Percentiles rank a stretch among this genome's conserved stretches.
These are phyloP conservation scores for Naganishia cerealis DNA, from an alignment of 1,284 basidiomycete species.

Conservation along the genomic window DNA sequence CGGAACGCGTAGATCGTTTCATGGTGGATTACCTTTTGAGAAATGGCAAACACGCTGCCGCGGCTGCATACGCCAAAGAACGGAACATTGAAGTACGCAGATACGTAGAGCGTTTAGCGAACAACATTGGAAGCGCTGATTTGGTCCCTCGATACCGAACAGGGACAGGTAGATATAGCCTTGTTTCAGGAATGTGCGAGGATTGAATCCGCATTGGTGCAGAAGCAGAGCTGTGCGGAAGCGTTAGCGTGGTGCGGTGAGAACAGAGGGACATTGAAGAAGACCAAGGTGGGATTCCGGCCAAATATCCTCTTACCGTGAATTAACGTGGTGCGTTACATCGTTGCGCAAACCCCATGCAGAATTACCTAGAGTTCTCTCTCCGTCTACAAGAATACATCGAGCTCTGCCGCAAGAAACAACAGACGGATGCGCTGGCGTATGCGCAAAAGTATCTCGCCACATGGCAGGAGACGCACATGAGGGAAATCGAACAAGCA, in stretches of 20 bases:
- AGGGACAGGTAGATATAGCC: conserved; percentile 85
- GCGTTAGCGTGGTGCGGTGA: conserved; percentile 95
- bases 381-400: conserved; percentile 94
- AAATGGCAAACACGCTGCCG: conserved; percentile 47
- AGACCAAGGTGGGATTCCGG: conserved; percentile 69
- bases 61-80: conserved; percentile 42
- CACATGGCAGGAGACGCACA: conserved; percentile 76
- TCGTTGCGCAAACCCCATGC: conserved; percentile 28
- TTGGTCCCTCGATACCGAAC: conserved; percentile 19
- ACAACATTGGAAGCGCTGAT: not conserved
- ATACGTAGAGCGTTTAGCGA: not conserved
- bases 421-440: conserved; percentile 72
- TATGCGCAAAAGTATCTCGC: conserved; percentile 81
- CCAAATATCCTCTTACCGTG: not conserved
- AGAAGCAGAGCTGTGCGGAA: conserved; percentile 73
- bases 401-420: conserved; percentile 74
- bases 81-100: conserved; percentile 47
- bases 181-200: conserved; percentile 82
- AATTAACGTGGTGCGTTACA: conserved; percentile 4
- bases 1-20: conserved; percentile 80
- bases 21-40: conserved; percentile 88
- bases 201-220: conserved; percentile 74
- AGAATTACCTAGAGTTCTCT: conserved; percentile 94
- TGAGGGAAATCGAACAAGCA: conserved; percentile 72
- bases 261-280: conserved; percentile 86